Base-by-base conservation (phyloP, 1,284 basidiomycete species). In the Coniferiporia weirii region DNA sequence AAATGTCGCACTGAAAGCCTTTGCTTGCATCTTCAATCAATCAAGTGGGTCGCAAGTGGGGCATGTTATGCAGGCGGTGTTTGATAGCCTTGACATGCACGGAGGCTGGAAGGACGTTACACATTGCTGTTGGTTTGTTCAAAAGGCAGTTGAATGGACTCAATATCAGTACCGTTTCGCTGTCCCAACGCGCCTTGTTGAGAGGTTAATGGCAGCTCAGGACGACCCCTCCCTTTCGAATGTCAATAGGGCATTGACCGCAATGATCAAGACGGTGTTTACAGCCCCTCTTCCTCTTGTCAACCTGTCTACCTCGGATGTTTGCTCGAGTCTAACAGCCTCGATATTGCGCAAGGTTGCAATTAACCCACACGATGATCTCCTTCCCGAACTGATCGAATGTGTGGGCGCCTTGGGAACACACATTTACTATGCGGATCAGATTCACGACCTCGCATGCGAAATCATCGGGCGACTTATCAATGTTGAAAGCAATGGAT, bases 341-440 rank as follows among this genome's bases (percentile, higher is more conserved):
- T 73, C 96, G 49, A 78, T 93, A 55, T 75, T 94, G 50, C 87
- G 91, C 52, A 81, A 91, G 57, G 79, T 88, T 32, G 77, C 84
- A 2, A 73, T 86, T 48, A 79, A 86, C 63, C 72, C 80, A 0
- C 73, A 81, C n/a, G 93, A 97, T 66, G 65, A 76, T 3, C 75
- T 94, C 8, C 74, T 97, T 7, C 80, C 86, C 0, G 74, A 81
- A 1, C 73, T 96, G 44, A 88, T 96, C 7, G 79, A 86, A 59
- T 91, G 91, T 67, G 89, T 97, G 57, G 79, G 91, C 4, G 90
- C 93, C 0, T 78, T 98, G 17, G 90, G 91, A 35, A 85, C 88
- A 6, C 93, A 97, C 70, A 85, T 96, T 57, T 96, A 97, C 76
- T 98, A 98, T 70, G 90, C 93, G 50, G 96, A 98, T 70, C 96